Percentiles rank a stretch among this genome's conserved stretches.
phyloP scores from a whole-genome alignment of 495 filamentous ascomycete genomes.

The Lineolata rhizophorae region DNA sequence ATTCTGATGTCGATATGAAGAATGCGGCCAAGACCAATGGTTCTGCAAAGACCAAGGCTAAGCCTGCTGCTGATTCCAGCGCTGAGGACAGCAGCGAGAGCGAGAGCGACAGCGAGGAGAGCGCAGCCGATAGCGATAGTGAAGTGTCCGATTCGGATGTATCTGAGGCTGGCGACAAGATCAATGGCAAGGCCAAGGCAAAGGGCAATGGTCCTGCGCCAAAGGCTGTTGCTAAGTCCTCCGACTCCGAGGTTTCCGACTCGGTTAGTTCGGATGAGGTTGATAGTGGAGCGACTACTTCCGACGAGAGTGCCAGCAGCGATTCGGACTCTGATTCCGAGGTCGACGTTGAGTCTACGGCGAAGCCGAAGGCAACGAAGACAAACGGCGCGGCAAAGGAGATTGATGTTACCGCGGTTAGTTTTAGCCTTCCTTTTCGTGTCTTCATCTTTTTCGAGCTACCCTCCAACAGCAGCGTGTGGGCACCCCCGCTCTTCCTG shows the following conservation, averaged over 20 bases:
- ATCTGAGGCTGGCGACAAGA: slow-evolving; percentile 16
- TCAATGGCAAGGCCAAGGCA: slow-evolving; percentile 11
- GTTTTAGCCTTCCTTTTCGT: no score
- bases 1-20: slow-evolving; percentile 11
- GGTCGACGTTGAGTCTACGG: slow-evolving; percentile 1
- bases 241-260: not conserved
- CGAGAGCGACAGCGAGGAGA: slow-evolving; percentile 12
- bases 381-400: slow-evolving; percentile 1
- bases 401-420: no score
- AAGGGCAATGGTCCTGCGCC: slow-evolving; percentile 1
- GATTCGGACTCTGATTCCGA: slow-evolving; percentile 14
- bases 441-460: no score
- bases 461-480: no score
- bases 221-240: slow-evolving; percentile 1
- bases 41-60: slow-evolving; percentile 13
- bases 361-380: slow-evolving; percentile 1
- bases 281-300: slow-evolving; percentile 5
- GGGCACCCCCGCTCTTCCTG: no score
- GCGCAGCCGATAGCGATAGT: no score
- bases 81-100: slow-evolving; percentile 13
- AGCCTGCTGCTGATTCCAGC: slow-evolving; percentile 12
- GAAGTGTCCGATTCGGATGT: no score
- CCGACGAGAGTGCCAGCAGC: slow-evolving; percentile 8
- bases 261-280: slow-evolving; percentile 4
- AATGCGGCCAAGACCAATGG: slow-evolving; percentile 14